These are phyloP conservation scores for Rhynchospora tenuis DNA, from an alignment of 176 grass and related monocot species.

Conservation along the genomic window DNA sequence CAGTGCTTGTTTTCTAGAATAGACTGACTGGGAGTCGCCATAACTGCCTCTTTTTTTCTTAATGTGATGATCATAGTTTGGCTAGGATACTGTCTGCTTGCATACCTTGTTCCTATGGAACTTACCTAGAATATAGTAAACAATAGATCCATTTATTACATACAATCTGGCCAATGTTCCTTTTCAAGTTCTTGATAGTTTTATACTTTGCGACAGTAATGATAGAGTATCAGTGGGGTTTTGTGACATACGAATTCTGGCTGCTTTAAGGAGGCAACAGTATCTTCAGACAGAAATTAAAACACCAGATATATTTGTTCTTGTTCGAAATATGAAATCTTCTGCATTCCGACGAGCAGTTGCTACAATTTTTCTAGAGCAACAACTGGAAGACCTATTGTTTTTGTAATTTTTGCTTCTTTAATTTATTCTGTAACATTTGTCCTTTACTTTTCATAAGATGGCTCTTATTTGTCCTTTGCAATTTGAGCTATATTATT, in stretches of 20 bases:
- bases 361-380: slow-evolving; percentile 56
- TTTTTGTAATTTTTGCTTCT: slow-evolving; percentile 38
- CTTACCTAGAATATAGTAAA: slow-evolving; percentile 9
- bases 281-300: slow-evolving; percentile 34
- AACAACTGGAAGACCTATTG: slow-evolving; percentile 49
- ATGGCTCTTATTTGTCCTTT: no score
- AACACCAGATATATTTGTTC: slow-evolving; percentile 43
- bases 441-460: neutral
- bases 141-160: neutral
- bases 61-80: neutral
- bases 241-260: slow-evolving; percentile 58
- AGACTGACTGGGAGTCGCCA: neutral
- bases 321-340: slow-evolving; percentile 63
- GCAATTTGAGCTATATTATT: no score
- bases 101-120: neutral
- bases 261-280: slow-evolving; percentile 47
- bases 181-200: neutral
- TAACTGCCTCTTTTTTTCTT: neutral
- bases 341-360: slow-evolving; percentile 46
- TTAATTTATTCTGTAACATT: neutral
- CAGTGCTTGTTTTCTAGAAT: neutral
- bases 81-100: neutral
- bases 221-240: slow-evolving; percentile 41
- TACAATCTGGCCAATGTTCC: neutral
- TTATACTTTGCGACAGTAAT: slow-evolving; percentile 7